phyloP scores from a whole-genome alignment of 2,329 filamentous ascomycete species.

The Penicillium sp. region DNA sequence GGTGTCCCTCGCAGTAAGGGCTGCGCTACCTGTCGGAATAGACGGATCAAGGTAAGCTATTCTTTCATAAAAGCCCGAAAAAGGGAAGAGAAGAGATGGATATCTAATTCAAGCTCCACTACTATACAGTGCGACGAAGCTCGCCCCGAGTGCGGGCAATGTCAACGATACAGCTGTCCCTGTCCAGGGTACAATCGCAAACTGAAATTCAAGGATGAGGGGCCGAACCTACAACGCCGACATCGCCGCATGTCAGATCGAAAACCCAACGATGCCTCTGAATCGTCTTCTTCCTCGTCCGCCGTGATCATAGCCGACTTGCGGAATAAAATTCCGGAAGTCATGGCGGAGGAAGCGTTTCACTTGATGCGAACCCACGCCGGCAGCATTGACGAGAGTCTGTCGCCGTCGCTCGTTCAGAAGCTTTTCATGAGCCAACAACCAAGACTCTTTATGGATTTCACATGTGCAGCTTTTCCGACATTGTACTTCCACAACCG shows the following conservation, averaged over 20 bases:
- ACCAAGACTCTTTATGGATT: slow-evolving; percentile 25
- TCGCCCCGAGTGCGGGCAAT: slow-evolving; percentile 28
- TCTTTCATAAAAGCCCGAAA: not conserved
- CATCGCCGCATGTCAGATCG: slow-evolving; percentile 15
- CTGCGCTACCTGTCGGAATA: slow-evolving; percentile 37
- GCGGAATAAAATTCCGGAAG: slow-evolving; percentile 9
- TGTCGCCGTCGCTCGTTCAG: slow-evolving; percentile 26
- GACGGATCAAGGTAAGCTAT: slow-evolving; percentile 33
- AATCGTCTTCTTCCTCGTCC: slow-evolving; percentile 1
- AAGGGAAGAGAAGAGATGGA: not conserved
- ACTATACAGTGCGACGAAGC: slow-evolving; percentile 25
- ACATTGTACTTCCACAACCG: slow-evolving; percentile 28
- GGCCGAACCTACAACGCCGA: slow-evolving; percentile 23
- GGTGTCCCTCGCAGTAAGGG: slow-evolving; percentile 41
- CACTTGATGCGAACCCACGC: slow-evolving; percentile 11
- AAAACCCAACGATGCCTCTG: slow-evolving; percentile 5
- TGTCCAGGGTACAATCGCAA: slow-evolving; percentile 24
- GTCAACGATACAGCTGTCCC: slow-evolving; percentile 23
- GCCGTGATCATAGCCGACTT: not conserved
- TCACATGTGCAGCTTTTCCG: slow-evolving; percentile 24
- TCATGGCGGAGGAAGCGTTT: slow-evolving; percentile 11
- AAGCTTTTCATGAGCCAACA: slow-evolving; percentile 23
- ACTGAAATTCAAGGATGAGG: slow-evolving; percentile 31
- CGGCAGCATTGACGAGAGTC: slow-evolving; percentile 20
- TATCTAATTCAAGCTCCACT: not conserved